A percentile compares a stretch with the other conserved stretches of the same genome.
Conservation (phyloP, 371 early-diverging fungal species). For the Apophysomyces trapeziformis region DNA sequence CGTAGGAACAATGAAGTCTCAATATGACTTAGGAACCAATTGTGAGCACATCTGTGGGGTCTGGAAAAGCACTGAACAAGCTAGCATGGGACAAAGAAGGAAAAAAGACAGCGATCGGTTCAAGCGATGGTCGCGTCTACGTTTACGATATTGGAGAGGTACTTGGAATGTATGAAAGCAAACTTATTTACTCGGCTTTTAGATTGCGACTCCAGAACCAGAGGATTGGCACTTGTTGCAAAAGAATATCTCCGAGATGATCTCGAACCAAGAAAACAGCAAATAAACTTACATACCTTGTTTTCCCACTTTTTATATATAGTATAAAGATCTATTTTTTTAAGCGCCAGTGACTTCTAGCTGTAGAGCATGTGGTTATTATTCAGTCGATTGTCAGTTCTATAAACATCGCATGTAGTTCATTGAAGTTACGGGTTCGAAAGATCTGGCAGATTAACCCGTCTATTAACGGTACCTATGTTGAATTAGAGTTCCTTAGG, state of each 20-base stretch:
- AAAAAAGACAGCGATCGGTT: conserved; percentile 79
- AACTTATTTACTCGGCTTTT: conserved; percentile 9
- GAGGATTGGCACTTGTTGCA: conserved; percentile 77
- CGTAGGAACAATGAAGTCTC: background rate
- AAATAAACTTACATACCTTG: conserved; percentile 12
- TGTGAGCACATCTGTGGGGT: conserved; percentile 68
- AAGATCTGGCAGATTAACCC: no score
- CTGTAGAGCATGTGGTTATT: background rate
- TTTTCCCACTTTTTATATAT: background rate
- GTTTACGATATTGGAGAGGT: conserved; percentile 93
- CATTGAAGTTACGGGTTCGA: no score
- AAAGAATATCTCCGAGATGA: conserved; percentile 69
- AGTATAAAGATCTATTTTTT: no score
- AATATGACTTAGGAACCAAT: conserved; percentile 58
- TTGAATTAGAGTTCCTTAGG: no score
- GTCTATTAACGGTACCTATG: no score
- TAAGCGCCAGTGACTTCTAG: background rate
- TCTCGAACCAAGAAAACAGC: conserved; percentile 55
- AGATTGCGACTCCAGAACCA: conserved; percentile 62
- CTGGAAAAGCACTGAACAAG: conserved; percentile 88
- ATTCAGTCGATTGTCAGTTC: no score
- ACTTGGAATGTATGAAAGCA: conserved; percentile 13
- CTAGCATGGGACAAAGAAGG: conserved; percentile 93
- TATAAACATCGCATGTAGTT: no score
- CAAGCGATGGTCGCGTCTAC: conserved; percentile 86